Evolutionary conservation across 139 green algal genomes (phyloP), one percentile per base, ranked within the genome.

Genomic region (Haematococcus lacustris): DNA sequence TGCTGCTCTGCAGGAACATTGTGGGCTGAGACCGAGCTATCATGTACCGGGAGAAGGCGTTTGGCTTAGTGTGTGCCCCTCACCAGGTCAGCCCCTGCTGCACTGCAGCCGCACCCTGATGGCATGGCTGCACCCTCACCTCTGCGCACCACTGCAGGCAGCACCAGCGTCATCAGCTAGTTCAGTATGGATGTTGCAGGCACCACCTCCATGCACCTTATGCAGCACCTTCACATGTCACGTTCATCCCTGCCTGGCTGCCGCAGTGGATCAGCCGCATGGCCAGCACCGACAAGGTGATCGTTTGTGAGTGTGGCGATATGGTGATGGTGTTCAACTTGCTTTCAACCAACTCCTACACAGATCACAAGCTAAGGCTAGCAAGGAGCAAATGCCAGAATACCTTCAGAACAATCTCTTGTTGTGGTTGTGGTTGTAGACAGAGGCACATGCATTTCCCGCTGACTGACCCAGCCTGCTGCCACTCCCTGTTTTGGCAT

Each of bases 281-380:
- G 70, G 68, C 40, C 66, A 62, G 38, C 28, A 60, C n/a, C 3
- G 72, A 77, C 63, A 64, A 68, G 50, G 39, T 66, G 51, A 87
- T 99, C 26, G 91, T 98, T 39, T 86, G 90, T 40, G 95, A 99
- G 87, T 83, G 91, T 9, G 94, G 94, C 32, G 95, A 98, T 77
- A 83, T 98, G n/a, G 87, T 99, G 38, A 96, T 99, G 63, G 94
- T 99, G 9, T 99, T 99, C 91, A 99, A 99, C 91, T 98, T 97
- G 86, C 93, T 99, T 84, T 94, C 89, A 60, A 86, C 71, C n/a
- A 87, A 94, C 59, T 91, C 80, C n/a, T 99, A 90, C 88, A 89
- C 75, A 28, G 89, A 97, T 84, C 97, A 98, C 86, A 80, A 85
- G 9, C 78, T 98, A n/a, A n/a, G n/a, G n/a, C n/a, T n/a, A n/a